These are phyloP conservation scores for Datura wrightii DNA, from an alignment of 257 asterid genomes.

Conservation along the genomic window DNA sequence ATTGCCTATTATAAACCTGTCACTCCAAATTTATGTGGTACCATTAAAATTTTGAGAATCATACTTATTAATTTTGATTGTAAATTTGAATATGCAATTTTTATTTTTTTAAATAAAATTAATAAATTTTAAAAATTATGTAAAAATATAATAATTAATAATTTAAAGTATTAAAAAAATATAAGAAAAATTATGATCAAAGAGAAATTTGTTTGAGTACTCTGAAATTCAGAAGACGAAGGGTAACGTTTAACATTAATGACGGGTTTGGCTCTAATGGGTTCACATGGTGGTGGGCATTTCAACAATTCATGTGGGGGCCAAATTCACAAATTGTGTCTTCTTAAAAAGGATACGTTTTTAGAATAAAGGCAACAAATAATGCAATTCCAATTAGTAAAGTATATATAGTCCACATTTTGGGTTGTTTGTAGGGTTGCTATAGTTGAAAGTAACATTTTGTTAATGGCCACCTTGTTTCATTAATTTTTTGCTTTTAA, in stretches of 20 bases:
- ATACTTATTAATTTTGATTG: neutral
- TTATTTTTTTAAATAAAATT: neutral
- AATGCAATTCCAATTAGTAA: neutral
- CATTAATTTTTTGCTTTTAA: neutral
- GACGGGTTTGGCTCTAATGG: slow-evolving; percentile 21
- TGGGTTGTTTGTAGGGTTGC: slow-evolving; percentile 22
- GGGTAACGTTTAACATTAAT: neutral
- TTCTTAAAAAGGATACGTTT: slow-evolving; percentile 12
- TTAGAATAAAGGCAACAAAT: slow-evolving; percentile 2
- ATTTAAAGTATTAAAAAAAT: neutral
- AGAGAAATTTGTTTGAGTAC: neutral
- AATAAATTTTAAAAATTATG: neutral
- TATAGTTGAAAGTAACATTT: slow-evolving; percentile 12
- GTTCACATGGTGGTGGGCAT: slow-evolving; percentile 34
- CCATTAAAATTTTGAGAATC: neutral
- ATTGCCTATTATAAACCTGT: too few species aligned
- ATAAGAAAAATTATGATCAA: neutral
- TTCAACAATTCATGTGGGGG: slow-evolving; percentile 32
- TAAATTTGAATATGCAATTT: neutral
- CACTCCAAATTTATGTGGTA: neutral
- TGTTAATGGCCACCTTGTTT: neutral
- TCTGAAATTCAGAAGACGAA: neutral
- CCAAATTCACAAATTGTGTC: slow-evolving; percentile 25
- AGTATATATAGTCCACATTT: slow-evolving; percentile 2
- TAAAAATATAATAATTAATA: neutral